A percentile compares a stretch with the other conserved stretches of the same genome.
phyloP scores from a whole-genome alignment of 2,329 filamentous ascomycete species.

The Hymenoscyphus fructigenus region DNA sequence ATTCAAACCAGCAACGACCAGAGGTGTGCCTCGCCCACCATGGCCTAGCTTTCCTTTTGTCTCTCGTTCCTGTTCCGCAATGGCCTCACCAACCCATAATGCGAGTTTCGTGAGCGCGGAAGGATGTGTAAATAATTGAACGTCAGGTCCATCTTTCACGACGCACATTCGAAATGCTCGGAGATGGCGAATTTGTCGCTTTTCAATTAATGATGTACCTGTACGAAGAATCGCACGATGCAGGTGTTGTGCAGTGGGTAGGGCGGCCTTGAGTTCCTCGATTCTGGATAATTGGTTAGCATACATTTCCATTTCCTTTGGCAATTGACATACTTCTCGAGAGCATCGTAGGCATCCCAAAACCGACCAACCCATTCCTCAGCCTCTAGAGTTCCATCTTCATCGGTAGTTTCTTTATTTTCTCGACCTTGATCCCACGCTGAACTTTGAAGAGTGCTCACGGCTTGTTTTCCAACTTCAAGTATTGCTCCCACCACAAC shows the following conservation, averaged over 20 bases:
- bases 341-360: conserved; percentile 71
- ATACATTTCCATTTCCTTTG: conserved; percentile 38
- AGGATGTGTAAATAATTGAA: conserved; percentile 87
- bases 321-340: conserved; percentile 59
- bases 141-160: conserved; percentile 91
- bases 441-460: conserved; percentile 29
- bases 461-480: conserved; percentile 70
- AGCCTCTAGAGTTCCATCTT: conserved; percentile 47
- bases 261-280: conserved; percentile 69
- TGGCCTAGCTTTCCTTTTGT: conserved; percentile 65
- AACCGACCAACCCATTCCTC: conserved; percentile 68
- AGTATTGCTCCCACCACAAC: conserved; percentile 88
- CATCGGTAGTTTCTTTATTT: conserved; percentile 47
- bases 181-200: conserved; percentile 89
- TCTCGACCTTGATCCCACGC: conserved; percentile 39
- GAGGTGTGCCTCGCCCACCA: conserved; percentile 72
- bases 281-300: conserved; percentile 55
- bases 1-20: conserved; percentile 88
- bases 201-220: conserved; percentile 85
- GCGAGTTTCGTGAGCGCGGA: conserved; percentile 91
- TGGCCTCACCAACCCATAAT: conserved; percentile 89
- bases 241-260: conserved; percentile 83
- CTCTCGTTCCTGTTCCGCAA: conserved; percentile 84
- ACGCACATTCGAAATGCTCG: conserved; percentile 93
- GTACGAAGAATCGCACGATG: conserved; percentile 92